These are phyloP conservation scores for Populus nigra DNA, from an alignment of 345 rosid species.

Conservation along the genomic window DNA sequence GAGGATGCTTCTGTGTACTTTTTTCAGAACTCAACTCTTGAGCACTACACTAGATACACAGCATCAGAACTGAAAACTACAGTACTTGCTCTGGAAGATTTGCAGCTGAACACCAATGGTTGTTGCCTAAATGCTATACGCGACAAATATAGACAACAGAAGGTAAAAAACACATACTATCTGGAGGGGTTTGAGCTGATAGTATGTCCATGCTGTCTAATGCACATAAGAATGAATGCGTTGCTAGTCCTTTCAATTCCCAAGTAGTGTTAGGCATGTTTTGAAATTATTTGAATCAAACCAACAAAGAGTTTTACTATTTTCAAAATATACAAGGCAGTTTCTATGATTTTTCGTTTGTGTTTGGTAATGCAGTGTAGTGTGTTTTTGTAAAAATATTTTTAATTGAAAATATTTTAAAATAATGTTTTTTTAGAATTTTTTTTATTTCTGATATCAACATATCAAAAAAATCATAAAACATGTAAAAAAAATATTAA, in stretches of 20 bases:
- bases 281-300: neutral
- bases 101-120: constrained; percentile 63
- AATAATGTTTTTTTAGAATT: no score
- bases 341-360: neutral
- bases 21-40: constrained; percentile 78
- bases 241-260: neutral
- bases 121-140: constrained; percentile 66
- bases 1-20: neutral
- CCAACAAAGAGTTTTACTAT: neutral
- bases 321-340: neutral
- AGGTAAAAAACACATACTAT: constrained; percentile 42
- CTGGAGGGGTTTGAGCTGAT: neutral
- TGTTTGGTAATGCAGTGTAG: no score
- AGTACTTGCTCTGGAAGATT: constrained; percentile 71
- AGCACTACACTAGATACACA: constrained; percentile 72
- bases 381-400: accelerated
- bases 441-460: no score
- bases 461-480: no score
- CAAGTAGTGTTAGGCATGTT: no score
- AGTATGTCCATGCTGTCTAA: neutral
- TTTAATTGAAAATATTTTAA: no score
- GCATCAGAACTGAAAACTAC: constrained; percentile 55
- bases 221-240: neutral
- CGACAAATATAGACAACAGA: constrained; percentile 66
- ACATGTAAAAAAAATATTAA: no score